phyloP scores from a whole-genome alignment of 2,329 filamentous ascomycete genomes.

The Ceratocystis cubensis region DNA sequence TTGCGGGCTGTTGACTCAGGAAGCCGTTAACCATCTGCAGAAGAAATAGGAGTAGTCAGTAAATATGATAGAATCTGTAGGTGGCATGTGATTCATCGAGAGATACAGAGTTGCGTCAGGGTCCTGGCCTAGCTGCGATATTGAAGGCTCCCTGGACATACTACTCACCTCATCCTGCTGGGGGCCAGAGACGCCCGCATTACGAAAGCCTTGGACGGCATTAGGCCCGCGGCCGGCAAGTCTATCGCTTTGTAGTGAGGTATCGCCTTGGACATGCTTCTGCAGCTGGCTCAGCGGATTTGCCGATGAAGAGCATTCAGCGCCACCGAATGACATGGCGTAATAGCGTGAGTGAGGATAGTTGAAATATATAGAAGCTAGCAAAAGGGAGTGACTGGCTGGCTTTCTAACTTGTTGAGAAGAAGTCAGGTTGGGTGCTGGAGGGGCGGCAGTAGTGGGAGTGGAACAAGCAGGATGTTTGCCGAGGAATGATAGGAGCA shows the following conservation, averaged over 20 bases:
- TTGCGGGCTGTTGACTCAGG: conserved; percentile 59
- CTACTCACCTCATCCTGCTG: conserved; percentile 55
- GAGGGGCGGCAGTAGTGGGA: neutral
- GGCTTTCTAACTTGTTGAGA: no score
- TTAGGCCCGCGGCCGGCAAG: conserved; percentile 63
- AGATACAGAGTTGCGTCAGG: neutral
- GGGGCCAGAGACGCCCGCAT: conserved; percentile 51
- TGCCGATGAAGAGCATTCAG: conserved; percentile 90
- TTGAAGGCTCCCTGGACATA: conserved; percentile 22
- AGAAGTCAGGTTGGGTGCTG: neutral
- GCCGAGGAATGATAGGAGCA: no score
- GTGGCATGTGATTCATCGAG: neutral
- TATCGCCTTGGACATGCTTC: conserved; percentile 94
- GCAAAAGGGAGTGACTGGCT: neutral
- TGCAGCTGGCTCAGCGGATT: conserved; percentile 96
- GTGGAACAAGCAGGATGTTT: neutral
- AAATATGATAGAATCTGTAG: neutral
- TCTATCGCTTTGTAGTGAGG: conserved; percentile 82
- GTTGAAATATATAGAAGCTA: neutral
- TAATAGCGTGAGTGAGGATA: neutral
- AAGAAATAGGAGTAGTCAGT: conserved; percentile 15
- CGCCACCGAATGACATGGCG: conserved; percentile 86
- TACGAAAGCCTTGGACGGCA: conserved; percentile 67
- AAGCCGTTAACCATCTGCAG: conserved; percentile 84
- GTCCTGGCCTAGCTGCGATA: neutral